Evolutionary conservation across 257 asterid species (phyloP), one percentile per base, ranked within the genome.

Genomic region (Plantago major): DNA sequence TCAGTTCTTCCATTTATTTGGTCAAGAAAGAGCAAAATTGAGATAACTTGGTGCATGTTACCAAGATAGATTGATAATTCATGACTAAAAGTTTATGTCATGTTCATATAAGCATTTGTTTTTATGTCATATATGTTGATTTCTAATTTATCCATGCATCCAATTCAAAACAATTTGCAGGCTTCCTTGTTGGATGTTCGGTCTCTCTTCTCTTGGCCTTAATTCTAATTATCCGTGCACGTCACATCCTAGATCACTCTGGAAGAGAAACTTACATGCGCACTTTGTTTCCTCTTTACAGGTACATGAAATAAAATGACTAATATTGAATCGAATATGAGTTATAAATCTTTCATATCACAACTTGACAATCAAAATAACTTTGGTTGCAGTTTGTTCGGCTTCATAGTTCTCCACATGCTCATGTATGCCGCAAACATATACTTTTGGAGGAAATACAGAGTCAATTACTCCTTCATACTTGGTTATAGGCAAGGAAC

Each of bases 211-310:
- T 78, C 43, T 5, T 83, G 51, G 85, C 85, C 22, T 66, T 83
- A 0, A 22, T 62, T 9, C 67, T 83, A 52, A 63, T 81, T 30
- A 55, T 78, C 18, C 76, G 77, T 3, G 77, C 85, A n/a, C 77
- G 76, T 11, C 14, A 70, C n/a, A 43, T 83, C 26, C 65, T 81
- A 3, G 78, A 71, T 52, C 55, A 76, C n/a, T 67, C 38, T 7
- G 81, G 78, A 28, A 70, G 81, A 46, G 55, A 14, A 5, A 7
- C 71, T 43, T 83, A 83, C 66, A 81, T 83, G 87, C 76, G 76
- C 33, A 81, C 81, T 51, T 78, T 83, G 83, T 81, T 74, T 53
- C 90, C 87, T 19, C 85, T 83, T 66, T 83, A 80, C 68, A 83
- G 84, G 87, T 28, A 33, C 40, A 4, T 33, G 40, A 33, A 33